Base-by-base conservation (phyloP, 768 basidiomycete species). In the Sarcodon sp. region DNA sequence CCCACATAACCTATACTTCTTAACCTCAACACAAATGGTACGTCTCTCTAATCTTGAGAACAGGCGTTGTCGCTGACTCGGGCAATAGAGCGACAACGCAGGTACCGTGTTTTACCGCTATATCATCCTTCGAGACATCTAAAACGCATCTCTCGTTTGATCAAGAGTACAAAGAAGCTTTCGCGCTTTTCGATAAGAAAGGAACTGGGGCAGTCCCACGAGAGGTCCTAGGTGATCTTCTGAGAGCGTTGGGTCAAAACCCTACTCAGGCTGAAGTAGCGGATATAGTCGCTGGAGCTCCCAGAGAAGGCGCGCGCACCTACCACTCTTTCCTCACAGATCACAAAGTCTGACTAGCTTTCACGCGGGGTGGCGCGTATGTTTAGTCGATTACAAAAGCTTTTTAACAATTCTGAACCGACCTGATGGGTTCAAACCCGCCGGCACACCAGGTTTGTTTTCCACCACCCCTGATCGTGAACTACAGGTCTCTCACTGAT, bases 191-290 rank as follows among this genome's bases (percentile, higher is more conserved):
- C 64, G 96, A 99, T 70, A 98, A 98, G 71, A 82, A 82, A 55
- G 96, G 96, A 35, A 88, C 85, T 2, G 92, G 92, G 12, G 75
- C 85, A 11, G 88, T 99, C 32, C 86, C 92, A 0, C 70, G 86
- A 3, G 87, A 92, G 52, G 83, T 82, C 0, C 69, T 99, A 1
- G 96, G 96, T 7, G 94, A 98, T 63, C 77, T 99, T 8, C 68
- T 99, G 12, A 79, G 96, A 39, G 91, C 91, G 0, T 70, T 99
- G 3, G 96, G 96, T 2, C 96, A 98, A 69, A 99, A 99, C 63
- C 96, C 96, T n/a, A 98, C 94, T 0, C 96, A 98, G 63, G 83
- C 87, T n/a, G 93, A 99, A 65, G 92, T 98, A 4, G 76, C 79
- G 7, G 85, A 90, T 15, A 80, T 98, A 53, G 76, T 87, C 31